These are phyloP conservation scores for Sclerotinia sclerotiorum DNA, from an alignment of 2,329 filamentous ascomycete species.

Conservation along the genomic window DNA sequence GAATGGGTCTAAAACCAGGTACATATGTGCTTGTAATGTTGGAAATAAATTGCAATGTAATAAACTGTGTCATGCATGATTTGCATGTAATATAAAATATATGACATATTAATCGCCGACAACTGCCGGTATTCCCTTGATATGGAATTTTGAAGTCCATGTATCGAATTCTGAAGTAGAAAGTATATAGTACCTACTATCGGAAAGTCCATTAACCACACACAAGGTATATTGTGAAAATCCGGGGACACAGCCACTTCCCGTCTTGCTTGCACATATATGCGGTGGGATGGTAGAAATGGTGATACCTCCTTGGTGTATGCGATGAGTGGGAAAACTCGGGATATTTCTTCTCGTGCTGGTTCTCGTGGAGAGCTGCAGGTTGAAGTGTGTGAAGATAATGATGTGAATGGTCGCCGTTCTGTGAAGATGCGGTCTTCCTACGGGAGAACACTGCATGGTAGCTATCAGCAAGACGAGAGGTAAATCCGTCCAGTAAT, in stretches of 20 bases:
- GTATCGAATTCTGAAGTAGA: conserved; percentile 6
- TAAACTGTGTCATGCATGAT: conserved; percentile 23
- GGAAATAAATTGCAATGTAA: conserved; percentile 24
- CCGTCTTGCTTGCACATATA: conserved; percentile 11
- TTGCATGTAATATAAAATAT: conserved; percentile 21
- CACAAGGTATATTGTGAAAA: conserved; percentile 20
- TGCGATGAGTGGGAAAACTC: conserved; percentile 21
- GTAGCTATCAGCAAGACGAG: conserved; percentile 14
- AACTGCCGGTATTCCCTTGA: conserved; percentile 19
- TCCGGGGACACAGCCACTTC: conserved; percentile 24
- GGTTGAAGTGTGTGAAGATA: conserved; percentile 21
- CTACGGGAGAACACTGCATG: conserved; percentile 24
- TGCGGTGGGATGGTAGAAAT: conserved; percentile 8
- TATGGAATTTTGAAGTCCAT: conserved; percentile 5
- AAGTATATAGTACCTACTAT: conserved; percentile 24
- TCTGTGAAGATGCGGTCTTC: conserved; percentile 22
- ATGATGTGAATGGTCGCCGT: conserved; percentile 25
- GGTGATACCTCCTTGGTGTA: conserved; percentile 15
- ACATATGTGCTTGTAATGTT: conserved; percentile 23
- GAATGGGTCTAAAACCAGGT: conserved; percentile 25
- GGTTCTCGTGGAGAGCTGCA: conserved; percentile 25
- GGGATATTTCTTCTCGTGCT: conserved; percentile 23
- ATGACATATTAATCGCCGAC: conserved; percentile 27
- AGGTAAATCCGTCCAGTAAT: conserved; percentile 20
- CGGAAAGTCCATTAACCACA: conserved; percentile 18